A percentile compares a stretch with the other conserved stretches of the same genome.
Conservation (phyloP, 345 rosid species). For the Nephelium lappaceum region DNA sequence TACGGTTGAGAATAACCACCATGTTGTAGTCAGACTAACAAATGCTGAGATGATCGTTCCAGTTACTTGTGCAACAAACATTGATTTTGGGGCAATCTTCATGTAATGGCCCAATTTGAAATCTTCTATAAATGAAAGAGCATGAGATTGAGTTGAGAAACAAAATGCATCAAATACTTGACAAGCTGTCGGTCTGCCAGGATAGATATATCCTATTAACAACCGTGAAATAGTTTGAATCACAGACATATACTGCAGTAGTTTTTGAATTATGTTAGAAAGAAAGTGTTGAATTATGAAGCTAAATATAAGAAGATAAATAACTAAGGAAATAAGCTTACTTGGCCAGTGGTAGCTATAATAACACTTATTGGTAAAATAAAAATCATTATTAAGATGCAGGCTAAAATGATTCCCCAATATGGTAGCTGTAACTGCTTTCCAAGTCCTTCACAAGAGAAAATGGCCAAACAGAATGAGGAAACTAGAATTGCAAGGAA, state of each 20-base stretch:
- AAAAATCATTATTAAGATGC: constrained; percentile 13
- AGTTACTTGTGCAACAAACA: too few species aligned
- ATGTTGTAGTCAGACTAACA: background rate
- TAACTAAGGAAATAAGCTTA: background rate
- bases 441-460: constrained; percentile 1
- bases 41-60: too few species aligned
- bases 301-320: too few species aligned
- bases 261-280: too few species aligned
- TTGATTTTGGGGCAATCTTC: background rate
- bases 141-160: background rate
- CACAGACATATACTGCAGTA: too few species aligned
- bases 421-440: constrained; percentile 27
- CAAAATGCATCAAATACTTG: background rate
- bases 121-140: background rate
- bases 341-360: constrained; percentile 45
- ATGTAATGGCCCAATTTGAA: constrained; percentile 1
- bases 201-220: constrained; percentile 2
- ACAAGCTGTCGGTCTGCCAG: constrained; percentile 11
- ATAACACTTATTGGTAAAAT: constrained; percentile 43
- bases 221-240: constrained; percentile 9
- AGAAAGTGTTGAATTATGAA: too few species aligned
- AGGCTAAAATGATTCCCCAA: constrained; percentile 35
- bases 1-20: background rate
- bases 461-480: too few species aligned
- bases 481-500: background rate